Conservation (phyloP, 352 stramenopile genomes). For the Phytophthora aleatoria region DNA sequence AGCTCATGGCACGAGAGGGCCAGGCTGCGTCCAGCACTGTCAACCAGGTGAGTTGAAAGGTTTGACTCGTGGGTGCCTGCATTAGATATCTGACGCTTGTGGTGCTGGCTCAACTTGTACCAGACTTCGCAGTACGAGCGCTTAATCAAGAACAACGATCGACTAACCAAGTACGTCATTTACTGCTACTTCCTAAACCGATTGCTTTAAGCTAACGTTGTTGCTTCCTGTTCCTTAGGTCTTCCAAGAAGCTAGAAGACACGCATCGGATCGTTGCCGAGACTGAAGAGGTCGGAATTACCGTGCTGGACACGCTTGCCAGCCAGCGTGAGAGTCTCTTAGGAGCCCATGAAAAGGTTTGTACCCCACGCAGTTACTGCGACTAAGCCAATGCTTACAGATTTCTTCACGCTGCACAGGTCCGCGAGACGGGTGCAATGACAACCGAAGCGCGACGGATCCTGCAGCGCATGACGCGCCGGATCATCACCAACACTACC, state of each 20-base stretch:
- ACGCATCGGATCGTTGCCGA: conserved; percentile 71
- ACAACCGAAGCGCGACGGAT: conserved; percentile 70
- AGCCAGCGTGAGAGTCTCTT: conserved; percentile 76
- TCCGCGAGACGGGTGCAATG: conserved; percentile 74
- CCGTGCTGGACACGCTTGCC: conserved; percentile 69
- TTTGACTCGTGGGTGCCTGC: neutral
- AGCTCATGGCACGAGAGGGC: conserved; percentile 64
- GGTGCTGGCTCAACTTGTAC: neutral
- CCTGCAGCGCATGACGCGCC: conserved; percentile 76
- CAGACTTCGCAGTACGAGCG: conserved; percentile 74
- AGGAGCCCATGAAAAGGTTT: conserved; percentile 70
- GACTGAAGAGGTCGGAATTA: conserved; percentile 73
- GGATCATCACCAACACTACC: conserved; percentile 80
- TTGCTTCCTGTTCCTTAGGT: conserved; percentile 35
- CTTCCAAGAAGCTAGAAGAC: conserved; percentile 61
- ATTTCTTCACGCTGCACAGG: conserved; percentile 27
- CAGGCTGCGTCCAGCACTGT: conserved; percentile 33
- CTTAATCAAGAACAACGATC: conserved; percentile 68
- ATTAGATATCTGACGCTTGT: neutral
- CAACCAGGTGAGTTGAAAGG: conserved; percentile 32
- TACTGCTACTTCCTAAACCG: neutral
- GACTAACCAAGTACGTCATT: conserved; percentile 49
- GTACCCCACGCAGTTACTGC: neutral
- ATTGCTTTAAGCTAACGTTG: neutral
- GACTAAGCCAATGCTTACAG: conserved; percentile 4